Percentiles rank a stretch among this genome's conserved stretches.
Evolutionary conservation across 345 rosid species (phyloP).

Genomic region (Acer saccharum): DNA sequence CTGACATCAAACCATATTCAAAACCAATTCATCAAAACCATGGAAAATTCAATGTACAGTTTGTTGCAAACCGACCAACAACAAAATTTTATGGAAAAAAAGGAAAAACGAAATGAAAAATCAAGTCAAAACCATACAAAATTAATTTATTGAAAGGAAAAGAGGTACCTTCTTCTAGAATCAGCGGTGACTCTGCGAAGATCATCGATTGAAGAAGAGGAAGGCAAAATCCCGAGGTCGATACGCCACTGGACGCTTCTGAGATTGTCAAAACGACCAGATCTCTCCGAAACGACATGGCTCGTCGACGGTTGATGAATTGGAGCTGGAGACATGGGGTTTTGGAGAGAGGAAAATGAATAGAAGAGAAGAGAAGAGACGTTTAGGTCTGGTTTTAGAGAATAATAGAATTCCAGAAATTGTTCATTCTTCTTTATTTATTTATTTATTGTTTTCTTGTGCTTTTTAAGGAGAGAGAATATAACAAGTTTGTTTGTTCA

Average conservation of each 20-base stretch:
- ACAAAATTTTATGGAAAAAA: too few relatives aligned
- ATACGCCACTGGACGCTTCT: slow-evolving; percentile 92
- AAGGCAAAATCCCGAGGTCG: slow-evolving; percentile 77
- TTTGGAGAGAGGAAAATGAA: neutral
- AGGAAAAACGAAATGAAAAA: neutral
- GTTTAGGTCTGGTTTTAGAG: neutral
- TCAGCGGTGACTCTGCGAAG: slow-evolving; percentile 86
- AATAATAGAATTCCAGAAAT: neutral
- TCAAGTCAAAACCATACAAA: too few relatives aligned
- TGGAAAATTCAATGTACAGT: neutral
- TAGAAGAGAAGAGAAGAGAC: neutral
- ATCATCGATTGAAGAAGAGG: slow-evolving; percentile 66
- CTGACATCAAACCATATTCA: slow-evolving; percentile 34
- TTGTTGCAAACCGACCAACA: neutral
- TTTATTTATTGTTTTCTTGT: neutral
- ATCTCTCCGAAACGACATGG: slow-evolving; percentile 6
- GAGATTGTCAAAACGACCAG: slow-evolving; percentile 43
- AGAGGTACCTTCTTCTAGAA: slow-evolving; percentile 73
- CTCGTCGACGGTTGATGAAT: slow-evolving; percentile 15
- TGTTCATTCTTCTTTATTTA: neutral
- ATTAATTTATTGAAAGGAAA: neutral
- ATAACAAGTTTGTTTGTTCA: slow-evolving; percentile 11
- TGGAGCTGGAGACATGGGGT: neutral
- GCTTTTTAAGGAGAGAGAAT: slow-evolving; percentile 6
- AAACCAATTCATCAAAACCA: neutral